Conservation (phyloP, 495 filamentous ascomycete genomes). For the Aspergillus nanangensis region DNA sequence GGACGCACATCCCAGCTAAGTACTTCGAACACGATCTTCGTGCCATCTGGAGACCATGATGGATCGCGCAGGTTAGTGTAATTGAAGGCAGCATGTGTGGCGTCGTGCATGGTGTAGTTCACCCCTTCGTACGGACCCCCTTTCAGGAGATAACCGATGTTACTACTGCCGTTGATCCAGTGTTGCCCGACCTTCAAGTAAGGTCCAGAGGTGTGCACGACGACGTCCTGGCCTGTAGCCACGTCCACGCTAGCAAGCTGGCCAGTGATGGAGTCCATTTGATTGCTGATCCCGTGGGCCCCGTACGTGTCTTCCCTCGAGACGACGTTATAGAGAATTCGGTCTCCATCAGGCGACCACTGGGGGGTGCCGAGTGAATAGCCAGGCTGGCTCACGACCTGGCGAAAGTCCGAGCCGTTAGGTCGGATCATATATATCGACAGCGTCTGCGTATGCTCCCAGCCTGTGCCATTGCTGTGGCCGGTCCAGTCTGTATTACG, state of each 20-base stretch:
- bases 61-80: constrained; percentile 20
- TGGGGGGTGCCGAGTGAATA: constrained; percentile 22
- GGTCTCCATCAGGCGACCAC: constrained; percentile 24
- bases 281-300: constrained; percentile 18
- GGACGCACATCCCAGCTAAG: constrained; percentile 19
- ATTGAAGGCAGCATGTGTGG: constrained; percentile 14
- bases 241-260: constrained; percentile 17
- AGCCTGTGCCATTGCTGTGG: constrained; percentile 19
- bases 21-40: constrained; percentile 26
- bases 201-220: no score
- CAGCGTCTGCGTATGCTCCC: constrained; percentile 31
- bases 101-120: constrained; percentile 17
- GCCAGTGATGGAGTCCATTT: constrained; percentile 21
- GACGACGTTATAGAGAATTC: constrained; percentile 28
- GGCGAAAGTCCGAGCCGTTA: constrained; percentile 23
- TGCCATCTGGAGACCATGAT: constrained; percentile 24
- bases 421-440: constrained; percentile 24
- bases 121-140: constrained; percentile 15
- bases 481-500: constrained; percentile 22
- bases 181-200: no score
- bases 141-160: constrained; percentile 24
- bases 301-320: constrained; percentile 21
- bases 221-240: no score
- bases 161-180: no score
- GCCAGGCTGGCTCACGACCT: constrained; percentile 9